Conservation (phyloP, 2,329 filamentous ascomycete species). For the Truncatella angustata region DNA sequence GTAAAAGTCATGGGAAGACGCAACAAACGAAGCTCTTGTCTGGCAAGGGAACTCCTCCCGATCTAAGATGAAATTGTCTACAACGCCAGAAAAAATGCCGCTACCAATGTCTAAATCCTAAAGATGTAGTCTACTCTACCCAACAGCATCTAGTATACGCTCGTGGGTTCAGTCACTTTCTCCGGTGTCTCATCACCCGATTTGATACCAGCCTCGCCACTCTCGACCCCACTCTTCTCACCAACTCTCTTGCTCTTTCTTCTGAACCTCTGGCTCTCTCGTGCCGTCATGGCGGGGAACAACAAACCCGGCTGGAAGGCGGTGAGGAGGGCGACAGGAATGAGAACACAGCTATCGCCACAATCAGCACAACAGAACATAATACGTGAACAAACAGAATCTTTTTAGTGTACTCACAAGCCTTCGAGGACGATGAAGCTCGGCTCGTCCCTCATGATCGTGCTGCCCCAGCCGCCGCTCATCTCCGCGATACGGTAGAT, state of each 20-base stretch:
- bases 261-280: conserved; percentile 25
- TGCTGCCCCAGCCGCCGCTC: conserved; percentile 62
- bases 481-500: conserved; percentile 62
- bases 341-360: no score
- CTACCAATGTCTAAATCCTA: no score
- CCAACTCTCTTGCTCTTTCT: conserved; percentile 17
- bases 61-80: no score
- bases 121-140: no score
- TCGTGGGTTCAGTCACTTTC: no score
- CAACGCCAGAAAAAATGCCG: no score
- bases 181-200: conserved; percentile 6
- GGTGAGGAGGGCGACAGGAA: conserved; percentile 49
- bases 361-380: no score
- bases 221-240: background rate
- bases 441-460: conserved; percentile 61
- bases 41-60: no score
- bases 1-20: no score
- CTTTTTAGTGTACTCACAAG: conserved; percentile 33
- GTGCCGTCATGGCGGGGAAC: conserved; percentile 52
- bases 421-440: conserved; percentile 59
- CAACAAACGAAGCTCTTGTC: no score
- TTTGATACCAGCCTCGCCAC: background rate
- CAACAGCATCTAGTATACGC: no score
- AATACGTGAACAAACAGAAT: background rate
- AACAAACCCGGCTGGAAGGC: conserved; percentile 52